A percentile compares a stretch with the other conserved stretches of the same genome.
phyloP scores from a whole-genome alignment of 306 rosid species.

The Dalbergia cultrata region DNA sequence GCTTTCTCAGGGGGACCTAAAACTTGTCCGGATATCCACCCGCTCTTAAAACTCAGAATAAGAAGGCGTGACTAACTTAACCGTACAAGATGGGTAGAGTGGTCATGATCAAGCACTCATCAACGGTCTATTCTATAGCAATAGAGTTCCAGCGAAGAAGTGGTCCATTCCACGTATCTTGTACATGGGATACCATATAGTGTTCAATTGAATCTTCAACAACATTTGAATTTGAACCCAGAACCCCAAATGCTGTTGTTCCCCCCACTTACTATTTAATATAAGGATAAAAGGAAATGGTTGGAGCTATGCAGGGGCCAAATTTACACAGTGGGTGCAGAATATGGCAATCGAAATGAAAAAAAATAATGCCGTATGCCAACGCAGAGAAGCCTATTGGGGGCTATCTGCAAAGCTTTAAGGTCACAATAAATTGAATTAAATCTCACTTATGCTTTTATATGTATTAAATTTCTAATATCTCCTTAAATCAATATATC shows the following conservation, averaged over 20 bases:
- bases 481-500: too few species aligned
- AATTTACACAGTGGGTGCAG: neutral
- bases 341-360: neutral
- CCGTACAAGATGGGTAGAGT: slow-evolving; percentile 13
- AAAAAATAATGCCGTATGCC: neutral
- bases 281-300: slow-evolving; percentile 17
- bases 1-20: neutral
- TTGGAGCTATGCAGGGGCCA: slow-evolving; percentile 19
- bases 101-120: slow-evolving; percentile 16
- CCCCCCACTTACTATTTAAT: slow-evolving; percentile 32
- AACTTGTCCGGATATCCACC: neutral
- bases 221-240: slow-evolving; percentile 31
- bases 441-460: slow-evolving; percentile 2
- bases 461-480: too few species aligned
- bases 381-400: slow-evolving; percentile 25
- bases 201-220: neutral
- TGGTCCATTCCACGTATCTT: slow-evolving; percentile 34
- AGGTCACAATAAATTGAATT: neutral
- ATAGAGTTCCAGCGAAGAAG: slow-evolving; percentile 3
- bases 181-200: neutral
- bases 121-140: slow-evolving; percentile 6
- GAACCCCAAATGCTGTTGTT: neutral
- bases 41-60: neutral
- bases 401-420: slow-evolving; percentile 22
- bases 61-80: neutral